Evolutionary conservation across 2,329 filamentous ascomycete species (phyloP).

Genomic region (Mycosphaerella sp.): DNA sequence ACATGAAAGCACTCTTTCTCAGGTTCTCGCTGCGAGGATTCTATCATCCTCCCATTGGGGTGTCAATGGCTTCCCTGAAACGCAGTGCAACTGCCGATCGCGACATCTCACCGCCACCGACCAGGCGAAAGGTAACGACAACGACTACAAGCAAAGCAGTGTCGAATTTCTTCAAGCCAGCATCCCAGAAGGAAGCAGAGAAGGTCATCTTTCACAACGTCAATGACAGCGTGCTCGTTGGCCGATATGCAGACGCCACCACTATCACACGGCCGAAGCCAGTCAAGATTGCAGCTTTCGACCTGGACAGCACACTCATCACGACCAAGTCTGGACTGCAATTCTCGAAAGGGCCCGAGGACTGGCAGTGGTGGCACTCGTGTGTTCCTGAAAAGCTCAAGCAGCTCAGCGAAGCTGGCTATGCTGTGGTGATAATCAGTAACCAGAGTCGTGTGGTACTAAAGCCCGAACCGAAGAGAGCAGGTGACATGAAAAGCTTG

Average conservation of each 20-base stretch:
- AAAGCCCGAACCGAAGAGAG: constrained; percentile 58
- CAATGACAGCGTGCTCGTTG: constrained; percentile 68
- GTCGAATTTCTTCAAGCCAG: constrained; percentile 79
- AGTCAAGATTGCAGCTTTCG: constrained; percentile 64
- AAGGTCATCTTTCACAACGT: constrained; percentile 61
- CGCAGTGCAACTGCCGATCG: constrained; percentile 36
- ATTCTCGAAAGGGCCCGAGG: constrained; percentile 61
- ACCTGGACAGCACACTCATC: constrained; percentile 83
- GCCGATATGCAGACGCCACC: constrained; percentile 50
- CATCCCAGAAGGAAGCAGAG: constrained; percentile 76
- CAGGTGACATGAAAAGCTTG: constrained; percentile 60
- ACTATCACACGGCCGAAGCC: constrained; percentile 29
- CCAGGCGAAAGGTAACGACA: constrained; percentile 50
- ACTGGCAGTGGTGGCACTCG: constrained; percentile 93
- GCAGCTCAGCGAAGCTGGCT: constrained; percentile 66
- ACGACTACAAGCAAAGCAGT: constrained; percentile 58
- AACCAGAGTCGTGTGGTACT: constrained; percentile 83
- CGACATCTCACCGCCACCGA: constrained; percentile 52
- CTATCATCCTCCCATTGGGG: neutral
- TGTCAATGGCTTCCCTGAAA: constrained; percentile 27
- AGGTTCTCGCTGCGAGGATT: neutral
- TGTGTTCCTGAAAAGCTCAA: constrained; percentile 62
- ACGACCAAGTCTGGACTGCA: constrained; percentile 71
- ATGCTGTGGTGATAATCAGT: constrained; percentile 70
- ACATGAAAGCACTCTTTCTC: neutral